Evolutionary conservation across 208 protist genomes (phyloP).

Genomic region (Crithidia bombi): DNA sequence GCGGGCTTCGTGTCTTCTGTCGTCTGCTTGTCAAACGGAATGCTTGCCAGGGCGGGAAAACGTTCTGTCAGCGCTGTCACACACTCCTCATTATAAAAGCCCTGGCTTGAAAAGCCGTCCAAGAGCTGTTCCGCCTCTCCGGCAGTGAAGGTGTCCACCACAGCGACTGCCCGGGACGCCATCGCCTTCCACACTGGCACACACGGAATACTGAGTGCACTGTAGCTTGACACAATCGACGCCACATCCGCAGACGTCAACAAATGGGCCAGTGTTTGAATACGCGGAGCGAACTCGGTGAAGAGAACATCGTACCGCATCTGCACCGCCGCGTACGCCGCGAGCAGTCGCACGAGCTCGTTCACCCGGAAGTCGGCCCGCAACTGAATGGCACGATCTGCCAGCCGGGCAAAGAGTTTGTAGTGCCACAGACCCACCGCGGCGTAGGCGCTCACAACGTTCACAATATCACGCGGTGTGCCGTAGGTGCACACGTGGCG

Average conservation of each 20-base stretch:
- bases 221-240: constrained; percentile 58
- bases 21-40: constrained; percentile 1
- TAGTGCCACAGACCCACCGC: constrained; percentile 86
- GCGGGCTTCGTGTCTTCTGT: not conserved
- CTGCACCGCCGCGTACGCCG: constrained; percentile 66
- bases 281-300: constrained; percentile 64
- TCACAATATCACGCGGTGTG: constrained; percentile 68
- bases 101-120: constrained; percentile 31
- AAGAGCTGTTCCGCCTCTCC: constrained; percentile 42
- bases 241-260: constrained; percentile 47
- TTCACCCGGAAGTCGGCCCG: constrained; percentile 57
- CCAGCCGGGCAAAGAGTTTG: constrained; percentile 80
- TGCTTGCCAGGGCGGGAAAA: constrained; percentile 38
- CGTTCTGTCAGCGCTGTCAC: constrained; percentile 25
- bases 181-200: constrained; percentile 53
- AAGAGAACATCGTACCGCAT: constrained; percentile 86
- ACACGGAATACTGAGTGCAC: constrained; percentile 45
- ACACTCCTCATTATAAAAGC: constrained; percentile 36
- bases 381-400: constrained; percentile 76
- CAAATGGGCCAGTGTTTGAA: constrained; percentile 68
- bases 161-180: constrained; percentile 37
- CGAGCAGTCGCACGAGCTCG: constrained; percentile 52
- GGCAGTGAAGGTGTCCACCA: constrained; percentile 41
- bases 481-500: constrained; percentile 82
- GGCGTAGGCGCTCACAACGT: constrained; percentile 81